Evolutionary conservation across 306 rosid species (phyloP).

Genomic region (Myrica gale): DNA sequence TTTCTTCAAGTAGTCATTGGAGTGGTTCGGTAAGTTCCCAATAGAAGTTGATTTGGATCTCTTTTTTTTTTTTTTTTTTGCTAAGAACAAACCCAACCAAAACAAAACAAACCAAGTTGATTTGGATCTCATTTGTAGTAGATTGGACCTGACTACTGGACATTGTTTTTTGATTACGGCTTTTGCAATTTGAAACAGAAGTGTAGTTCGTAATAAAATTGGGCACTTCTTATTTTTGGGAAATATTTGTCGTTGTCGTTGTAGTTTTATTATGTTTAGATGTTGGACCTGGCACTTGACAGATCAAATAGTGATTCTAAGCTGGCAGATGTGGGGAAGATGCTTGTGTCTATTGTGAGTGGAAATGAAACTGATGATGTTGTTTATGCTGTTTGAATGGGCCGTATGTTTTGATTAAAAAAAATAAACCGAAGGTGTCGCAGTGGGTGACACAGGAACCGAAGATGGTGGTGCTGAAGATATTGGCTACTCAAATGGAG

Average conservation of each 20-base stretch:
- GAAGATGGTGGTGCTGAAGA: neutral
- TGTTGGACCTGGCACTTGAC: neutral
- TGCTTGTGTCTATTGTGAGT: neutral
- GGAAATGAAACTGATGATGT: neutral
- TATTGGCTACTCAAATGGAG: no score
- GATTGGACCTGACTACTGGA: neutral
- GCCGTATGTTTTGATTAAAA: no score
- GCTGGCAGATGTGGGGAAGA: neutral
- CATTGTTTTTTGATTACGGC: neutral
- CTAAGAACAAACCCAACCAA: no score
- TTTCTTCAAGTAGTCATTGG: neutral
- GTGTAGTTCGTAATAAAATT: neutral
- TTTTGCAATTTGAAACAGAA: neutral
- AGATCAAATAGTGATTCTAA: neutral
- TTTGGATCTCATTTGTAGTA: neutral
- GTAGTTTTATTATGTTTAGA: neutral
- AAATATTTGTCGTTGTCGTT: neutral
- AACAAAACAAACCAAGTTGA: no score
- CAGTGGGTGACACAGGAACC: neutral
- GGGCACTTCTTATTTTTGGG: neutral
- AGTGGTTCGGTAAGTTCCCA: neutral
- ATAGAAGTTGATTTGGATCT: neutral
- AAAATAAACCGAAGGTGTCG: neutral
- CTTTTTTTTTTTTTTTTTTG: no score
- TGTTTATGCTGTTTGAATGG: no score